Conservation (phyloP, 371 early-diverging fungal species). For the Syncephalastrum monosporum region DNA sequence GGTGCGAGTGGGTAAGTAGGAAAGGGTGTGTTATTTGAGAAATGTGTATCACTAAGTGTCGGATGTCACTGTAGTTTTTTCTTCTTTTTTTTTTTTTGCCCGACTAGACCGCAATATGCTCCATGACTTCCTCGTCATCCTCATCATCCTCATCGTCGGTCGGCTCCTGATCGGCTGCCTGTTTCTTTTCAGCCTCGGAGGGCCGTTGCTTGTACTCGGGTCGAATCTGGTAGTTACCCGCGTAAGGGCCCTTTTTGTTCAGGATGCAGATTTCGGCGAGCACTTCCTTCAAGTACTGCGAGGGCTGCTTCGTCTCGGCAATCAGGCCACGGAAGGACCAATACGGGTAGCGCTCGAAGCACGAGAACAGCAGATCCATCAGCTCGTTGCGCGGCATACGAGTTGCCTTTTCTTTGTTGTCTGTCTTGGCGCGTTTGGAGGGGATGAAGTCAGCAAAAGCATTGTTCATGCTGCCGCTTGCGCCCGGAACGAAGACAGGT, state of each 20-base stretch:
- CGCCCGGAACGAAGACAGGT: constrained; percentile 57
- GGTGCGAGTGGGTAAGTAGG: no score
- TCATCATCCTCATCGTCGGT: constrained; percentile 46
- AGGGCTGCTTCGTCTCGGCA: constrained; percentile 79
- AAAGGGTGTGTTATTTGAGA: no score
- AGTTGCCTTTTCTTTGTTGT: constrained; percentile 68
- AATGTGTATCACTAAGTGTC: no score
- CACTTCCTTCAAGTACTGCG: constrained; percentile 83
- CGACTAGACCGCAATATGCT: constrained; percentile 39
- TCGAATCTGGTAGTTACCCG: constrained; percentile 80
- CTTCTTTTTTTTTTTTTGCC: no score
- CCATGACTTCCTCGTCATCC: constrained; percentile 48
- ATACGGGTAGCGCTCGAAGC: constrained; percentile 80
- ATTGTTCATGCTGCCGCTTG: constrained; percentile 54
- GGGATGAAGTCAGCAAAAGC: constrained; percentile 52
- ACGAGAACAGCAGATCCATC: constrained; percentile 78
- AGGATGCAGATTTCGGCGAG: constrained; percentile 76
- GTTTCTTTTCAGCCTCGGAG: constrained; percentile 38
- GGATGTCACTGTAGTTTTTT: no score
- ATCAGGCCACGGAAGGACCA: constrained; percentile 86
- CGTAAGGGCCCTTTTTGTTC: constrained; percentile 85
- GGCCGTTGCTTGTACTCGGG: constrained; percentile 70
- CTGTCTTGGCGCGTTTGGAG: constrained; percentile 36
- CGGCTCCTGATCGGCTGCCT: constrained; percentile 21
- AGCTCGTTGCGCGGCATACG: constrained; percentile 85